Conservation (phyloP, 345 rosid species). For the Aethionema arabicum region DNA sequence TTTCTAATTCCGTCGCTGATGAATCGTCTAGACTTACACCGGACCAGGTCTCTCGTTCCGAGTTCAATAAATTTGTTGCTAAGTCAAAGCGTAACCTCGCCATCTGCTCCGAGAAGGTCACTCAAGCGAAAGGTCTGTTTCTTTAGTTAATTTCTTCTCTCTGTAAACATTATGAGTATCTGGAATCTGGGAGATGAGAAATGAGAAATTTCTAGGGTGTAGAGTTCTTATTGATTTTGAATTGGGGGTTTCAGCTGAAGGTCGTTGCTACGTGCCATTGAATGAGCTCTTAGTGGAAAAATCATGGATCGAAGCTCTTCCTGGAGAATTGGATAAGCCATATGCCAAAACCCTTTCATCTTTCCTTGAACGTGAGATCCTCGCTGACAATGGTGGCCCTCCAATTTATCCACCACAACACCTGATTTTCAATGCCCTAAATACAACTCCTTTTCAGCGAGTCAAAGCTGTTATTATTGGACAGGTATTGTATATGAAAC, state of each 20-base stretch:
- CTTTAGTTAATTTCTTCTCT: neutral
- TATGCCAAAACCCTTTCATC: conserved; percentile 58
- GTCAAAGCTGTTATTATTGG: conserved; percentile 89
- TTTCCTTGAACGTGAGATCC: conserved; percentile 60
- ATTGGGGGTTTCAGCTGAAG: conserved; percentile 34
- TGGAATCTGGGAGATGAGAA: neutral
- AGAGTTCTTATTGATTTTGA: conserved; percentile 10
- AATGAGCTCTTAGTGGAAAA: conserved; percentile 84
- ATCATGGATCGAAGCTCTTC: conserved; percentile 71
- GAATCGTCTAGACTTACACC: conserved; percentile 48
- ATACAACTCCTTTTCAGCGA: conserved; percentile 67
- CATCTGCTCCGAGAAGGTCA: conserved; percentile 55
- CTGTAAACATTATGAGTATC: conserved; percentile 15
- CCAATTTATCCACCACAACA: conserved; percentile 77
- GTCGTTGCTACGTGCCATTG: conserved; percentile 52
- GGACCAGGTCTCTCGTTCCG: conserved; percentile 54
- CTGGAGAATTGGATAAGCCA: conserved; percentile 65
- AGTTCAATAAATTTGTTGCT: conserved; percentile 61
- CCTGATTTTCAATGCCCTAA: conserved; percentile 79
- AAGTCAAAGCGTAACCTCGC: conserved; percentile 69
- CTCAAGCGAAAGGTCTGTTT: conserved; percentile 49
- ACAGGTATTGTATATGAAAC: conserved; percentile 44
- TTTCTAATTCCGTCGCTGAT: conserved; percentile 23
- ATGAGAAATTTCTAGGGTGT: neutral
- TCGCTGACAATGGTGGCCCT: conserved; percentile 22